phyloP scores from a whole-genome alignment of 495 filamentous ascomycete species.

The Neurospora discreta region DNA sequence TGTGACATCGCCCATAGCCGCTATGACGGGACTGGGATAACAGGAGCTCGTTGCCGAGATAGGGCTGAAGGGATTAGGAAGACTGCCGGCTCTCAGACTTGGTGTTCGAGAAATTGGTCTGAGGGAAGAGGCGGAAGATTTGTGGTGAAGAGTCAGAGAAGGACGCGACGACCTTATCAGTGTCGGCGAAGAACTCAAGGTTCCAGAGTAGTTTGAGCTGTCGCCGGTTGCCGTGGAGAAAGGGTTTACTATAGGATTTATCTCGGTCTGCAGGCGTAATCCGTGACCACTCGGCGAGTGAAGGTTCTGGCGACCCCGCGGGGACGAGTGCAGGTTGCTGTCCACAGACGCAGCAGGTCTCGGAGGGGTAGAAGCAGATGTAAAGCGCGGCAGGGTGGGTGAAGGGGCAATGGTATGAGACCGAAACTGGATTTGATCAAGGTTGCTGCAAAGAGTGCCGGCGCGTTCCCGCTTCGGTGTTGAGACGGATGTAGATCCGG shows the following conservation, averaged over 20 bases:
- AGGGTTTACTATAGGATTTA: constrained; percentile 13
- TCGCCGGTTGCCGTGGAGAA: constrained; percentile 15
- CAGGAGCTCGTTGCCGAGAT: constrained; percentile 32
- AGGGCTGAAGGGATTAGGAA: constrained; percentile 22
- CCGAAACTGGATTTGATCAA: constrained; percentile 18
- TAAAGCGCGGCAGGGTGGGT: constrained; percentile 11
- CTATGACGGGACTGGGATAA: constrained; percentile 52
- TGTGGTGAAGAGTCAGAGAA: constrained; percentile 21
- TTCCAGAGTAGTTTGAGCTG: background rate
- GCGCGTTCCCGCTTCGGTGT: background rate
- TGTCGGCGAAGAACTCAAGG: constrained; percentile 3
- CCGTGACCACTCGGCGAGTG: constrained; percentile 12
- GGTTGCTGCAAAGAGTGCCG: background rate
- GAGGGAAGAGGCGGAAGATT: constrained; percentile 30
- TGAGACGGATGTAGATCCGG: constrained; percentile 1
- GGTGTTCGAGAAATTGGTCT: constrained; percentile 35
- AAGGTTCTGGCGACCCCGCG: constrained; percentile 9
- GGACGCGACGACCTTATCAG: constrained; percentile 19
- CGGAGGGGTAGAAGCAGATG: background rate
- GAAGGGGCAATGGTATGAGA: constrained; percentile 25
- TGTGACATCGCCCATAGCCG: constrained; percentile 81
- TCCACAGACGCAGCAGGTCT: constrained; percentile 5
- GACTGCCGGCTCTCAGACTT: constrained; percentile 31
- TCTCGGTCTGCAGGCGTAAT: constrained; percentile 27
- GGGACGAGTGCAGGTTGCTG: constrained; percentile 1